Evolutionary conservation across 140 eudicot genomes (phyloP), one percentile per base, ranked within the genome.

Genomic region (Flaveria floridana): DNA sequence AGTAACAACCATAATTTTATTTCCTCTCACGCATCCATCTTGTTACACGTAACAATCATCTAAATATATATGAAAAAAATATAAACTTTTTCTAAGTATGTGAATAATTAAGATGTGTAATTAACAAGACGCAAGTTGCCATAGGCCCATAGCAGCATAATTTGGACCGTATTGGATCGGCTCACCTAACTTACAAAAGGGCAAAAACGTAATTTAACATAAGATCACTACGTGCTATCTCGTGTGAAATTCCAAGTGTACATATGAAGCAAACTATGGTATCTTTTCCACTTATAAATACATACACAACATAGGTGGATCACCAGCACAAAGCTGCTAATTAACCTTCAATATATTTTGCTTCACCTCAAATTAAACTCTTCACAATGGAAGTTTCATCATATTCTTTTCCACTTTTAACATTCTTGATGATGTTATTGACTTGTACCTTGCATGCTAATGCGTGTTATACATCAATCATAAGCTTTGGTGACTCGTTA

Each of bases 401-500:
- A 47, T 21, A 70, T 47, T 57, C 20, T 47, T 52, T 34, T 34
- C 50, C 55, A 44, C 6, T 58, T 9, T 67, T 80, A 41, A 4
- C 73, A n/a, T 30, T 63, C 37, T 44, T 74, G 34, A 18, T 57
- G 2, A 18, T 74, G 16, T 5, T 80, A 30, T 58, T 68, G 21
- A 57, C 30, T 15, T 26, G 11, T 46, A 9, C 71, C 55, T 15
- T 42, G 21, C 48, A 74, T 23, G 76, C 67, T 68, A 68, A 58
- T 2, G 72, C 52, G 7, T 81, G 84, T 63, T 81, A 76, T 19
- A 52, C 70, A 2, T 81, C 86, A 3, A 78, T 85, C 53, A 85
- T 85, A 75, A 81, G 88, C 76, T 85, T 85, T 28, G 88, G 88
- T 15, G 88, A 85, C 75, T 85, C 88, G 0, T 80, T 85, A 21